Evolutionary conservation across 2,329 filamentous ascomycete genomes (phyloP).

Genomic region (Pyricularia grisea): DNA sequence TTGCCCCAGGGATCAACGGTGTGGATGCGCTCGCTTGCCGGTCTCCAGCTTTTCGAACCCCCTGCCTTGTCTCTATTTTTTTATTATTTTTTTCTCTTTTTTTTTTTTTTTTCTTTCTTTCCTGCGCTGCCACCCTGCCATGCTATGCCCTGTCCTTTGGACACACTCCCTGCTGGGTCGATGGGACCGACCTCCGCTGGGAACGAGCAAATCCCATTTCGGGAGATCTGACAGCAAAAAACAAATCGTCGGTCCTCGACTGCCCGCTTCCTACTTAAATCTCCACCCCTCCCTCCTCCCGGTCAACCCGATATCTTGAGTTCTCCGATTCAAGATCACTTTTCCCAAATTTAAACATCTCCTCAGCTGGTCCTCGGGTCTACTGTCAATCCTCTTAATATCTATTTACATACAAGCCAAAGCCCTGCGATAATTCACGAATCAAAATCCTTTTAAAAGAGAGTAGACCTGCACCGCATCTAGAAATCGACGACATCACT

Average conservation of each 20-base stretch:
- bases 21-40: constrained; percentile 17
- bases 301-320: neutral
- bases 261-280: constrained; percentile 32
- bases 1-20: constrained; percentile 38
- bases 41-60: constrained; percentile 8
- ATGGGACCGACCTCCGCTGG: neutral
- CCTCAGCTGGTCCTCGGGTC: constrained; percentile 5
- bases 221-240: constrained; percentile 8
- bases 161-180: neutral
- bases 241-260: constrained; percentile 12
- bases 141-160: neutral
- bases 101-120: neutral
- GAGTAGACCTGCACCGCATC: neutral
- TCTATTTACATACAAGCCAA: constrained; percentile 1
- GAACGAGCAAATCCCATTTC: neutral
- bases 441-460: neutral
- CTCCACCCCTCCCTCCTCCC: constrained; percentile 23
- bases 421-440: neutral
- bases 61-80: neutral
- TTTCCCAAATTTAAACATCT: constrained; percentile 3
- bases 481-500: neutral
- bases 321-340: constrained; percentile 3
- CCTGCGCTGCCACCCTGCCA: neutral
- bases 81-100: neutral
- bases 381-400: constrained; percentile 2